A percentile compares a stretch with the other conserved stretches of the same genome.
Conservation (phyloP, 768 basidiomycete species). For the Mycena vulgaris region DNA sequence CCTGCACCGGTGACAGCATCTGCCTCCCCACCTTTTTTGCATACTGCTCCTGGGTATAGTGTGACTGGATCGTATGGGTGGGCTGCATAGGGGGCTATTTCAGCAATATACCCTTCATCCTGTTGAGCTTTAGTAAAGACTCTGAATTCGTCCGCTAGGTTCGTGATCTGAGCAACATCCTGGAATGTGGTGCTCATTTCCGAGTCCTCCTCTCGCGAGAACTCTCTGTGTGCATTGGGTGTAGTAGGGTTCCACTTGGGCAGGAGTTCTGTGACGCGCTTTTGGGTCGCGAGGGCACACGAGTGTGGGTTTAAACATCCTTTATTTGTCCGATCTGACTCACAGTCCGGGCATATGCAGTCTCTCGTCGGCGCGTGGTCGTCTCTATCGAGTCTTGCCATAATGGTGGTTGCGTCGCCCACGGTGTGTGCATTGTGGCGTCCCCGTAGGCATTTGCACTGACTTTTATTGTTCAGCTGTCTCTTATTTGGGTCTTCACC, state of each 20-base stretch:
- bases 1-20: neutral
- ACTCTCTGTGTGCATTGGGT: too few species aligned
- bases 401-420: too few species aligned
- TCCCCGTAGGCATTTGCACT: too few species aligned
- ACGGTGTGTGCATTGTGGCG: too few species aligned
- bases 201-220: neutral
- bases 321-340: neutral
- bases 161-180: neutral
- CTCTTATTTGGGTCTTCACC: neutral
- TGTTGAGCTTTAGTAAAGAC: slow-evolving; percentile 10
- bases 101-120: neutral
- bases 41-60: neutral
- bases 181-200: neutral
- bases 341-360: neutral
- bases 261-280: neutral
- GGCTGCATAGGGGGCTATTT: neutral
- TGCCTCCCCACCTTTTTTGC: neutral
- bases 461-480: neutral
- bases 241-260: slow-evolving; percentile 5
- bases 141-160: slow-evolving; percentile 1
- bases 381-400: too few species aligned
- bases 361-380: too few species aligned
- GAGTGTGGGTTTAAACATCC: slow-evolving; percentile 7
- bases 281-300: neutral
- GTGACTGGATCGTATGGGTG: neutral